phyloP scores from a whole-genome alignment of 768 basidiomycete species.

The Phlebiopsis flavidoalba region DNA sequence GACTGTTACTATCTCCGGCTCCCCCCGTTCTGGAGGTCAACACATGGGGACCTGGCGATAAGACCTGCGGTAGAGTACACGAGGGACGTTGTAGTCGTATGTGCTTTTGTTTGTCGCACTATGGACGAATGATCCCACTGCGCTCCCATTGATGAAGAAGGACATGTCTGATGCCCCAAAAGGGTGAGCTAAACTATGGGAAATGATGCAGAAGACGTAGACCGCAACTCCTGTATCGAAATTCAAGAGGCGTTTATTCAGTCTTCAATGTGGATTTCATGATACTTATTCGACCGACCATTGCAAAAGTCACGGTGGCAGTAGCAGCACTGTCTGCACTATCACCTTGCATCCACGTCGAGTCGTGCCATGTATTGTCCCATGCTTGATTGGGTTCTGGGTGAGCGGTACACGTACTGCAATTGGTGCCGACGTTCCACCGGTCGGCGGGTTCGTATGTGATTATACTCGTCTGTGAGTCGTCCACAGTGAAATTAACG shows the following conservation, averaged over 20 bases:
- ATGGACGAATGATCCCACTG: too few relatives aligned
- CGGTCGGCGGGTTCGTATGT: conserved; percentile 27
- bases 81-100: too few relatives aligned
- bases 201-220: conserved; percentile 36
- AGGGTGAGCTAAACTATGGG: conserved; percentile 24
- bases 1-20: too few relatives aligned
- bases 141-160: too few relatives aligned
- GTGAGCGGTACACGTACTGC: conserved; percentile 22
- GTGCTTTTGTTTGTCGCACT: too few relatives aligned
- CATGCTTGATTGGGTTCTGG: conserved; percentile 18
- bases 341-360: conserved; percentile 12
- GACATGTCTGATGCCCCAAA: too few relatives aligned
- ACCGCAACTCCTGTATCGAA: conserved; percentile 34
- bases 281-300: too few relatives aligned
- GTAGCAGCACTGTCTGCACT: background rate
- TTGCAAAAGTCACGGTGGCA: conserved; percentile 13
- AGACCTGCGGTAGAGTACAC: too few relatives aligned
- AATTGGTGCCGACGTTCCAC: conserved; percentile 29
- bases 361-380: conserved; percentile 33
- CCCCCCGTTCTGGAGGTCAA: too few relatives aligned
- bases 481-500: conserved; percentile 40
- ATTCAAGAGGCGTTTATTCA: background rate
- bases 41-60: too few relatives aligned
- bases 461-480: conserved; percentile 31
- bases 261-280: background rate